phyloP scores from a whole-genome alignment of 2,329 filamentous ascomycete species.

The Dactylella cylindrospora region DNA sequence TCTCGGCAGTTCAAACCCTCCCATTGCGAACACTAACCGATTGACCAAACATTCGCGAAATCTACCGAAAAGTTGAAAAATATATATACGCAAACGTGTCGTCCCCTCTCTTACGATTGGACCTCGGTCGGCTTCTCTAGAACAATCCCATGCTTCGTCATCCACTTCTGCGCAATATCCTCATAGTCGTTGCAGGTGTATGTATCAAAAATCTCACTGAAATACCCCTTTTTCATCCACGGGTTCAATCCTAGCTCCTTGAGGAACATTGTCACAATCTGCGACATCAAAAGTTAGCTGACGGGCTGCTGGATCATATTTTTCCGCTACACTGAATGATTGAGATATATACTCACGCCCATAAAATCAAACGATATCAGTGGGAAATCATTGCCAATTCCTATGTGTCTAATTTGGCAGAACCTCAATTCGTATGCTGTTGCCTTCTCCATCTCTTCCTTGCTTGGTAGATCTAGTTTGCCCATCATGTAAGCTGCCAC shows the following conservation, averaged over 20 bases:
- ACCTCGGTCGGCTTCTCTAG: constrained; percentile 1
- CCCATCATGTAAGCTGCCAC: constrained; percentile 29
- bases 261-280: constrained; percentile 28
- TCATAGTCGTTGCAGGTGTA: constrained; percentile 30
- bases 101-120: too few relatives aligned
- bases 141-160: constrained; percentile 30
- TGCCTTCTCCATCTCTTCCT: constrained; percentile 34
- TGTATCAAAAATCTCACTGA: constrained; percentile 33
- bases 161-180: constrained; percentile 22
- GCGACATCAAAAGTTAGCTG: not conserved
- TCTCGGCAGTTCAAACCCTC: too few relatives aligned
- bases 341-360: constrained; percentile 21
- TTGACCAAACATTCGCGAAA: too few relatives aligned
- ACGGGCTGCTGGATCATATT: not conserved
- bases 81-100: too few relatives aligned
- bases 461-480: constrained; percentile 23
- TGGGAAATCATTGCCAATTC: constrained; percentile 34
- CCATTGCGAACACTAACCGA: too few relatives aligned
- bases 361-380: constrained; percentile 39
- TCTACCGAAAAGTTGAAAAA: too few relatives aligned
- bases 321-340: too few relatives aligned
- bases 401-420: constrained; percentile 36
- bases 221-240: constrained; percentile 33
- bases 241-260: constrained; percentile 29
- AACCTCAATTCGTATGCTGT: constrained; percentile 35